Percentiles rank a stretch among this genome's conserved stretches.
phyloP scores from a whole-genome alignment of 805 yeast species.

The Myxozyma sirexii region DNA sequence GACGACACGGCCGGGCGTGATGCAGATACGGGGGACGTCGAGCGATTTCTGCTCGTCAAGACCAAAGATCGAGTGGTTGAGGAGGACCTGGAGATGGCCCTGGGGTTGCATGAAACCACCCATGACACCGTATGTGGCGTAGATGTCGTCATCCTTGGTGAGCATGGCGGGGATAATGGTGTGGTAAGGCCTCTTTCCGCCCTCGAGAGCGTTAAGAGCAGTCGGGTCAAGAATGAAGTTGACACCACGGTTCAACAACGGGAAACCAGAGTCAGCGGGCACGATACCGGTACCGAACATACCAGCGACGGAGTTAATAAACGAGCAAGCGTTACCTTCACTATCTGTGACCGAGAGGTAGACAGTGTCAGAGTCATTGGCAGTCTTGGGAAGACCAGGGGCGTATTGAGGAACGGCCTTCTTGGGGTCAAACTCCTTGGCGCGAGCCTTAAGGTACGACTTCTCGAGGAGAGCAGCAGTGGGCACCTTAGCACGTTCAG shows the following conservation, averaged over 20 bases:
- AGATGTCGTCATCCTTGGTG: conserved; percentile 58
- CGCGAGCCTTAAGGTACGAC: conserved; percentile 55
- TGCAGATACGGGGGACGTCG: conserved; percentile 73
- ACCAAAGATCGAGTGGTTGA: conserved; percentile 65
- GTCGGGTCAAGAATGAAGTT: conserved; percentile 66
- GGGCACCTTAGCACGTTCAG: conserved; percentile 44
- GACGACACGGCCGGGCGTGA: conserved; percentile 67
- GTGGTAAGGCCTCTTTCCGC: conserved; percentile 75
- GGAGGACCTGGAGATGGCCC: conserved; percentile 76
- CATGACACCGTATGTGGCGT: conserved; percentile 78
- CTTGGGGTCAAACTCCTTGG: conserved; percentile 49
- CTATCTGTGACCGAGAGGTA: conserved; percentile 66
- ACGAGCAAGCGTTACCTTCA: conserved; percentile 79
- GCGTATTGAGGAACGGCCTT: conserved; percentile 49
- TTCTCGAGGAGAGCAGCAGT: conserved; percentile 51
- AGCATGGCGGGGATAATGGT: conserved; percentile 84
- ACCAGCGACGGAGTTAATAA: conserved; percentile 72
- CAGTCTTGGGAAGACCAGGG: conserved; percentile 58
- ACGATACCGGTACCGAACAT: conserved; percentile 72
- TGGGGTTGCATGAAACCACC: conserved; percentile 89
- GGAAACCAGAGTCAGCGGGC: conserved; percentile 63
- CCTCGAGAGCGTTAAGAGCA: conserved; percentile 62
- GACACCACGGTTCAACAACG: conserved; percentile 74
- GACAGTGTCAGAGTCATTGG: conserved; percentile 67
- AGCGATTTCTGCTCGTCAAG: conserved; percentile 71